These are phyloP conservation scores for Hyaloperonospora arabidopsidis DNA, from an alignment of 352 stramenopile species.

Conservation along the genomic window DNA sequence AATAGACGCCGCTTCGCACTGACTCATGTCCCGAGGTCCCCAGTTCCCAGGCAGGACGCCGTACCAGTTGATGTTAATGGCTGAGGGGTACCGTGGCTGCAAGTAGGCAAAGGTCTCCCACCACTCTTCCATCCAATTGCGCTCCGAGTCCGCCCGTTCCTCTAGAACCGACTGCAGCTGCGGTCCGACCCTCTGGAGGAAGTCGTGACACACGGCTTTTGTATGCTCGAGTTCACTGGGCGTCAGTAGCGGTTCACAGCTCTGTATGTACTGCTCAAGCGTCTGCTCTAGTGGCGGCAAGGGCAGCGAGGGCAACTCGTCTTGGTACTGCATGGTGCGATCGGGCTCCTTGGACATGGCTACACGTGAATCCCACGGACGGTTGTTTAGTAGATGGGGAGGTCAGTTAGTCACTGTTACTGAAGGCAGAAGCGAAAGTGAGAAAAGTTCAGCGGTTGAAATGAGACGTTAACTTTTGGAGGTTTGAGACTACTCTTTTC, in stretches of 20 bases:
- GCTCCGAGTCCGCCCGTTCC: conserved; percentile 74
- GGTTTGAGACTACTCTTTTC: too few species aligned
- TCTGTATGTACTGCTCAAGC: conserved; percentile 88
- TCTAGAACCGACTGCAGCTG: conserved; percentile 87
- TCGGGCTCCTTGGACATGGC: conserved; percentile 28
- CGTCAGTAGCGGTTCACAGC: conserved; percentile 85
- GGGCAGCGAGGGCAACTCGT: conserved; percentile 88
- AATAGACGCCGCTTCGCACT: conserved; percentile 83
- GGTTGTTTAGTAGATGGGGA: too few species aligned
- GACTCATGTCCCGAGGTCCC: conserved; percentile 87
- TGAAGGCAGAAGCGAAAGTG: too few species aligned
- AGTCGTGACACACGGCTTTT: conserved; percentile 87
- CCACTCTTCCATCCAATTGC: conserved; percentile 91
- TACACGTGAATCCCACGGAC: neutral
- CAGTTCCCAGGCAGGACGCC: conserved; percentile 92
- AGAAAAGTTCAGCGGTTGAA: too few species aligned
- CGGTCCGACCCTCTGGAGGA: conserved; percentile 79
- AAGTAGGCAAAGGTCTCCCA: conserved; percentile 96
- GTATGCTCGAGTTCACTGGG: conserved; percentile 84
- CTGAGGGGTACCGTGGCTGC: conserved; percentile 89
- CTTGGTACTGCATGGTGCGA: conserved; percentile 74
- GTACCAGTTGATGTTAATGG: conserved; percentile 98
- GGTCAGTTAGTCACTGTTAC: too few species aligned
- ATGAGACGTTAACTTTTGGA: too few species aligned
- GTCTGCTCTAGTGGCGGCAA: conserved; percentile 91